A percentile compares a stretch with the other conserved stretches of the same genome.
phyloP scores from a whole-genome alignment of 306 rosid species.

The Prunus mongolica region DNA sequence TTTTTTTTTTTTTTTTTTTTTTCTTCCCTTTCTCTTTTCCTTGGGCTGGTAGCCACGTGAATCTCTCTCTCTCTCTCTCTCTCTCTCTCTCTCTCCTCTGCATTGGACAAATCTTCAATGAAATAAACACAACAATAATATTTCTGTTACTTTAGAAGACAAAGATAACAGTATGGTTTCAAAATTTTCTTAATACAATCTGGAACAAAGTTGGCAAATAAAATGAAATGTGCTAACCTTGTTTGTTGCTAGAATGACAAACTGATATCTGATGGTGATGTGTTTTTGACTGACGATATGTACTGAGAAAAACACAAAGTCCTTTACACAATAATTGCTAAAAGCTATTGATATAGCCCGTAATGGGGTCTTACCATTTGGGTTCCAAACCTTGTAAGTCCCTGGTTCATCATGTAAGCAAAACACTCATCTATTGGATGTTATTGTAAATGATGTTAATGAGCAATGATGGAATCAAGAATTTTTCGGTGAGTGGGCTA shows the following conservation, averaged over 20 bases:
- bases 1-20: too few relatives aligned
- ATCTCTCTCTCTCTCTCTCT: too few relatives aligned
- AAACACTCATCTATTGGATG: conserved; percentile 50
- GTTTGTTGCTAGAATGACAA: conserved; percentile 71
- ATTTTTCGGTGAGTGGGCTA: too few relatives aligned
- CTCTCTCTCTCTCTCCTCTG: too few relatives aligned
- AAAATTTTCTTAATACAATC: neutral
- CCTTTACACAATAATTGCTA: conserved; percentile 63
- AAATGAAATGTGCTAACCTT: conserved; percentile 38
- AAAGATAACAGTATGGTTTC: too few relatives aligned
- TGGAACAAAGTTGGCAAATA: neutral
- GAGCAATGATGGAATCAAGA: rapidly evolving
- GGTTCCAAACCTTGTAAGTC: conserved; percentile 68
- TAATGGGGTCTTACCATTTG: conserved; percentile 52
- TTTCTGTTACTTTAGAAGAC: too few relatives aligned
- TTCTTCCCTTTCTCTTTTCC: too few relatives aligned
- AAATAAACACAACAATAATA: too few relatives aligned
- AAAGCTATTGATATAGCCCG: conserved; percentile 67
- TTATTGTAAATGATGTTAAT: neutral
- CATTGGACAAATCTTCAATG: too few relatives aligned
- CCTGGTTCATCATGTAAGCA: conserved; percentile 67
- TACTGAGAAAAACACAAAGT: conserved; percentile 62
- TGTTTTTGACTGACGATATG: conserved; percentile 56
- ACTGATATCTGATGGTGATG: conserved; percentile 45
- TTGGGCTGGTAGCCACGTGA: too few relatives aligned